A percentile compares a stretch with the other conserved stretches of the same genome.
phyloP scores from a whole-genome alignment of 331 rosid genomes.

The Pyracantha coccinea region DNA sequence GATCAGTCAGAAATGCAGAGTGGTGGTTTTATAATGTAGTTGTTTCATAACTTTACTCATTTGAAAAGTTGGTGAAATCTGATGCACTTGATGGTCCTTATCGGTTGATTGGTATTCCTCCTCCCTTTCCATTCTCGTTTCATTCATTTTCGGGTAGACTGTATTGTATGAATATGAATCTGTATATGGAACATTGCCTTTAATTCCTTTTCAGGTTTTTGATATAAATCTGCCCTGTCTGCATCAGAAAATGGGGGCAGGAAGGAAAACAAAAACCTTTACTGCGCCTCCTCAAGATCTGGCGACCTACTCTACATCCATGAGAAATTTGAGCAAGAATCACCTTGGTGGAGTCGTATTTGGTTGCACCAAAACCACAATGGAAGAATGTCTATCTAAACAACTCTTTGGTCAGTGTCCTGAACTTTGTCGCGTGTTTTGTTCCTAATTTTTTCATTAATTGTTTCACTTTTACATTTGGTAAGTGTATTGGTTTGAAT shows the following conservation, averaged over 20 bases:
- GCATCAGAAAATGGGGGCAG: conserved; percentile 40
- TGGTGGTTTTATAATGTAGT: neutral
- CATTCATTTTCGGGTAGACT: neutral
- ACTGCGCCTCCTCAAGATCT: conserved; percentile 1
- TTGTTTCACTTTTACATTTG: neutral
- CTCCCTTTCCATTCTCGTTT: neutral
- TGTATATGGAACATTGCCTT: neutral
- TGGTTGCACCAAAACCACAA: conserved; percentile 64
- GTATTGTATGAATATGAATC: neutral
- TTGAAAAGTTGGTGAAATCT: neutral
- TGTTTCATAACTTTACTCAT: neutral
- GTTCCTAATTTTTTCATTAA: conserved; percentile 5
- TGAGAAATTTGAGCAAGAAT: conserved; percentile 50
- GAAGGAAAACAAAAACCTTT: conserved; percentile 21
- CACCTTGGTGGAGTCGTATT: conserved; percentile 84
- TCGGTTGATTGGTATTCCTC: neutral
- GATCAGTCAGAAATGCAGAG: neutral
- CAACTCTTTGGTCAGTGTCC: conserved; percentile 67
- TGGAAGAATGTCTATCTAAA: conserved; percentile 60
- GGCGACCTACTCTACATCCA: neutral
- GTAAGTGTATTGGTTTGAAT: neutral
- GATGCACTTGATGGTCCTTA: neutral
- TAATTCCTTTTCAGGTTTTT: conserved; percentile 4
- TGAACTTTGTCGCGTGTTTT: conserved; percentile 3
- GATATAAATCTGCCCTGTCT: conserved; percentile 1